A percentile compares a stretch with the other conserved stretches of the same genome.
Conservation (phyloP, 2,329 filamentous ascomycete genomes). For the Emmonsia crescens region DNA sequence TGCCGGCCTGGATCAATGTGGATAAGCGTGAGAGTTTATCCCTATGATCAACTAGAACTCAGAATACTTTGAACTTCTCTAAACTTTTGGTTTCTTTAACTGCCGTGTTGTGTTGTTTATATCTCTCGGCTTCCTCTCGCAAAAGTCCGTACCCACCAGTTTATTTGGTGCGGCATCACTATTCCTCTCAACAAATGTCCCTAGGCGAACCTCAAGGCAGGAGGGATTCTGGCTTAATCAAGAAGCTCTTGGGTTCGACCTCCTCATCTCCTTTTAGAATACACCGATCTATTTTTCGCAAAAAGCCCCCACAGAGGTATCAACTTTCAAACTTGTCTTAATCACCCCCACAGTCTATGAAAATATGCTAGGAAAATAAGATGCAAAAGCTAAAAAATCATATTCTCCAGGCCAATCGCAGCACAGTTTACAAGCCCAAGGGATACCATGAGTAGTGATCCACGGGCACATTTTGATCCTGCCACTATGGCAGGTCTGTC, state of each 20-base stretch:
- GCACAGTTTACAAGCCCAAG: conserved; percentile 10
- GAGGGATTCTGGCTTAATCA: conserved; percentile 23
- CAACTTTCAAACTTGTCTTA: conserved; percentile 3
- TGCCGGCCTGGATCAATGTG: not conserved
- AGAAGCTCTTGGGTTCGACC: conserved; percentile 24
- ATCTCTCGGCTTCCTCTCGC: not conserved
- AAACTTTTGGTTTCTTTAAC: not conserved
- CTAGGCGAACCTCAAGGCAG: conserved; percentile 24
- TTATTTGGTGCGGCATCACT: not conserved
- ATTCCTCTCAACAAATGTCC: conserved; percentile 23
- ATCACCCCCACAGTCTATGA: conserved; percentile 5
- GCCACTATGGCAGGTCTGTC: conserved; percentile 28
- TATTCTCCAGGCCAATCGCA: conserved; percentile 3
- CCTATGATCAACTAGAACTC: not conserved
- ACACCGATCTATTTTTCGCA: conserved; percentile 24
- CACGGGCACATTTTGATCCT: conserved; percentile 23
- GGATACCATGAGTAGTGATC: conserved; percentile 5
- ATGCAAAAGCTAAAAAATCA: not conserved
- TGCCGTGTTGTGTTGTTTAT: not conserved
- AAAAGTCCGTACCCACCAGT: no score
- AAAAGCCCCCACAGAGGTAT: conserved; percentile 27
- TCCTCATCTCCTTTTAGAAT: conserved; percentile 18
- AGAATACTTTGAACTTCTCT: not conserved
- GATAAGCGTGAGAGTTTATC: not conserved
- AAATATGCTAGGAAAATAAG: not conserved